Base-by-base conservation (phyloP, 495 filamentous ascomycete species). In the Xylaria venustula region DNA sequence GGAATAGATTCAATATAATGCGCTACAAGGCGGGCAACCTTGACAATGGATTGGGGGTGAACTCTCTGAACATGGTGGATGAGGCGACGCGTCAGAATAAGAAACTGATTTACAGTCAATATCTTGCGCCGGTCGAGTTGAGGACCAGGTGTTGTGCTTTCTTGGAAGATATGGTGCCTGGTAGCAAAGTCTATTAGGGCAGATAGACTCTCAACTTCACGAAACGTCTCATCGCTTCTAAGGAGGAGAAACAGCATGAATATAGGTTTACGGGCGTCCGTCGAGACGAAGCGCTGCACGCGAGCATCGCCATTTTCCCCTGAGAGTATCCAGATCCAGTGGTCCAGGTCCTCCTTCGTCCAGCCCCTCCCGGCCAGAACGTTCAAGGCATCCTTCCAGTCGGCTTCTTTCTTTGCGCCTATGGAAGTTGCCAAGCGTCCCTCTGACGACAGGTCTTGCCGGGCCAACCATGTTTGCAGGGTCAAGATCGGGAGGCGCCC, bases 271-370 rank as follows among this genome's bases (percentile, higher is more conserved):
- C 61, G 67, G 14, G 36, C 54, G 20, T 67, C 61, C 52, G 70
- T 69, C 7, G 63, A 64, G 48, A 73, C 32, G 30, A 79, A 69
- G 11, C 77, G 69, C 44, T 71, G 54, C 20, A 76, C 54, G 25
- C 69, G 68, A 42, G 42, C 40, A 47, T 79, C 76, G 23, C 68
- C 65, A 28, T 67, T 61, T 20, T 69, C 57, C 0, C 69, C 73
- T 1, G 72, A 72, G 14, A 81, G 37, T 44, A 81, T 75, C 76
- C 75, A 78, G 37, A 71, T 63, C 78, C 77, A 79, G 54, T 73
- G 70, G 37, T 66, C 63, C 25, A 79, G 32, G 25, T 75, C 64
- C 23, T 62, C 64, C 37, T 42, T 62, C 6, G 64, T 60, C 51
- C 67, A 62, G 4, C 73, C 71, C 41, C 62, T 68, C 22, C 34